A percentile compares a stretch with the other conserved stretches of the same genome.
These are phyloP conservation scores for Leccinellum albellum DNA, from an alignment of 768 basidiomycete species.

Conservation along the genomic window DNA sequence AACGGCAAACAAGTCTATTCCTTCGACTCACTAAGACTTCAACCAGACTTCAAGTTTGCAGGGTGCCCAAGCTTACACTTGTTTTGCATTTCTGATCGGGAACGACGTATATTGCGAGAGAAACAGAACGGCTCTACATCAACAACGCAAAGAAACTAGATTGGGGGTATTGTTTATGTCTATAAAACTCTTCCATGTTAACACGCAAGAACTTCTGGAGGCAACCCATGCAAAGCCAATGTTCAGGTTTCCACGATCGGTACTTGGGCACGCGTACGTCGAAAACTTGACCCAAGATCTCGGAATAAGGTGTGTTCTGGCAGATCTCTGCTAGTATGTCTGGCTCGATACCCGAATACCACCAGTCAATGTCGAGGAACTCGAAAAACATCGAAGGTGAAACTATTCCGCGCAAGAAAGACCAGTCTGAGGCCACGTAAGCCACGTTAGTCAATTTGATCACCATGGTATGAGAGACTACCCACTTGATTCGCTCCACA, in stretches of 20 bases:
- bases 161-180: not conserved
- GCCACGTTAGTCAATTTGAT: not conserved
- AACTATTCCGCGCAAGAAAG: slow-evolving; percentile 9
- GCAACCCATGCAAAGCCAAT: slow-evolving; percentile 12
- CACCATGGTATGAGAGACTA: not conserved
- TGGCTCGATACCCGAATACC: slow-evolving; percentile 3
- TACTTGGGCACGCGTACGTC: slow-evolving; percentile 1
- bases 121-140: too few relatives aligned
- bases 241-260: not conserved
- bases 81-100: too few relatives aligned
- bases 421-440: slow-evolving; percentile 7
- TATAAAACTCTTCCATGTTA: slow-evolving; percentile 6
- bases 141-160: too few relatives aligned
- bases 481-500: slow-evolving; percentile 14
- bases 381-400: slow-evolving; percentile 13
- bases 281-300: slow-evolving; percentile 2
- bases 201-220: slow-evolving; percentile 5
- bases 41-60: too few relatives aligned
- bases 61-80: too few relatives aligned
- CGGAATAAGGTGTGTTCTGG: slow-evolving; percentile 2
- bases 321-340: slow-evolving; percentile 3
- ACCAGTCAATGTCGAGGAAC: slow-evolving; percentile 14
- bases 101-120: not conserved
- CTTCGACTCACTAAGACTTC: too few relatives aligned
- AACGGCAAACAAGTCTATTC: too few relatives aligned